A percentile compares a stretch with the other conserved stretches of the same genome.
These are phyloP conservation scores for Dothistroma pini DNA, from an alignment of 2,329 filamentous ascomycete species.

Conservation along the genomic window DNA sequence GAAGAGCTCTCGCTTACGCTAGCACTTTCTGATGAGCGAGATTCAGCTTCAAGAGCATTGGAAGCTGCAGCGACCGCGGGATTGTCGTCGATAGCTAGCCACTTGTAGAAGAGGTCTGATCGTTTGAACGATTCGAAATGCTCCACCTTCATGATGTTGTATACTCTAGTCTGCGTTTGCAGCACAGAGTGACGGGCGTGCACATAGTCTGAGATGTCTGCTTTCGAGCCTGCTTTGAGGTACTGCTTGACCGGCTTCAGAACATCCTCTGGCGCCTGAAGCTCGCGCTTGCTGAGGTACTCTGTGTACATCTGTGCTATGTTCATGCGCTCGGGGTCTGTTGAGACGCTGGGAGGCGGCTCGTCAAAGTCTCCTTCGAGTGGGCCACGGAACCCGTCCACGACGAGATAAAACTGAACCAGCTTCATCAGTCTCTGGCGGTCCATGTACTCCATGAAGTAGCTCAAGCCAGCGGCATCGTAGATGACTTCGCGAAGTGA, in stretches of 20 bases:
- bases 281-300: conserved; percentile 77
- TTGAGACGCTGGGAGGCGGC: conserved; percentile 48
- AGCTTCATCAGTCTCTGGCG: conserved; percentile 79
- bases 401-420: conserved; percentile 97
- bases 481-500: conserved; percentile 82
- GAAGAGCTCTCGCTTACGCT: conserved; percentile 20
- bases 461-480: conserved; percentile 85
- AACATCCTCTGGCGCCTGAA: conserved; percentile 69
- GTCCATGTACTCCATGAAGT: conserved; percentile 99
- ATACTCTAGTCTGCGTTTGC: conserved; percentile 72
- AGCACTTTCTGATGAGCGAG: conserved; percentile 19
- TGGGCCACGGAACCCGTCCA: conserved; percentile 92
- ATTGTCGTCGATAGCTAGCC: conserved; percentile 76
- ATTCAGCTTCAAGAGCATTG: conserved; percentile 13
- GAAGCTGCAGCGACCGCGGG: conserved; percentile 33
- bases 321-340: conserved; percentile 78
- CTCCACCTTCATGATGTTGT: conserved; percentile 77
- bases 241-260: conserved; percentile 71
- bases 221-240: conserved; percentile 69
- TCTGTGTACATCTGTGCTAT: conserved; percentile 87
- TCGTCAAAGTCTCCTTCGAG: conserved; percentile 81
- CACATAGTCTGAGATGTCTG: conserved; percentile 77
- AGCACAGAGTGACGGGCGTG: conserved; percentile 77
- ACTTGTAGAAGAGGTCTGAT: conserved; percentile 95
- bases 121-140: conserved; percentile 85